A percentile compares a stretch with the other conserved stretches of the same genome.
Evolutionary conservation across 2,329 filamentous ascomycete genomes (phyloP).

Genomic region (Alternaria metachromatica): DNA sequence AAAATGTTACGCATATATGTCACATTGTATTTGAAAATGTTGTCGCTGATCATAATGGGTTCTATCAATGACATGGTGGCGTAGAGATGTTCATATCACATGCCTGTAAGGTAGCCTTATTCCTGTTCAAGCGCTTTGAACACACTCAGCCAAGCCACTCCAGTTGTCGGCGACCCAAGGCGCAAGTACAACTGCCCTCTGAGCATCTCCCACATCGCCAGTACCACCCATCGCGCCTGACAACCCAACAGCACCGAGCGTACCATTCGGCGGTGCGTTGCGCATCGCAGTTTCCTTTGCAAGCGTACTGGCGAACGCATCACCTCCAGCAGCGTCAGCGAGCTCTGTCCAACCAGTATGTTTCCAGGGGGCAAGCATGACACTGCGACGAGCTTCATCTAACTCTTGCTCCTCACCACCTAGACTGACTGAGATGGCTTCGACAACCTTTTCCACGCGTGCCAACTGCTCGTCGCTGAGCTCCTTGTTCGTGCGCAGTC

Average conservation of each 20-base stretch:
- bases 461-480: slow-evolving; percentile 69
- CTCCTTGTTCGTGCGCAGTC: slow-evolving; percentile 71
- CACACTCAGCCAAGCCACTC: slow-evolving; percentile 50
- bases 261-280: slow-evolving; percentile 74
- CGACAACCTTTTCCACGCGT: slow-evolving; percentile 75
- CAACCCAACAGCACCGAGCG: slow-evolving; percentile 72
- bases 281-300: slow-evolving; percentile 79
- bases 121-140: slow-evolving; percentile 2
- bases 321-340: slow-evolving; percentile 59
- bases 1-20: neutral
- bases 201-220: slow-evolving; percentile 73
- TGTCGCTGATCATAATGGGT: neutral
- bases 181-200: slow-evolving; percentile 78
- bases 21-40: too few relatives aligned
- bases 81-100: neutral
- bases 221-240: slow-evolving; percentile 77
- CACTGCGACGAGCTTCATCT: slow-evolving; percentile 73
- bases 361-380: slow-evolving; percentile 81
- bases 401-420: slow-evolving; percentile 57
- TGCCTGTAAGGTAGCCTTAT: neutral
- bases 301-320: slow-evolving; percentile 71
- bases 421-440: slow-evolving; percentile 71
- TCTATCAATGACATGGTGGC: neutral
- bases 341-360: slow-evolving; percentile 83
- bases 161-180: slow-evolving; percentile 77